Conservation (phyloP, 805 yeast species). For the Candida nemodendra region DNA sequence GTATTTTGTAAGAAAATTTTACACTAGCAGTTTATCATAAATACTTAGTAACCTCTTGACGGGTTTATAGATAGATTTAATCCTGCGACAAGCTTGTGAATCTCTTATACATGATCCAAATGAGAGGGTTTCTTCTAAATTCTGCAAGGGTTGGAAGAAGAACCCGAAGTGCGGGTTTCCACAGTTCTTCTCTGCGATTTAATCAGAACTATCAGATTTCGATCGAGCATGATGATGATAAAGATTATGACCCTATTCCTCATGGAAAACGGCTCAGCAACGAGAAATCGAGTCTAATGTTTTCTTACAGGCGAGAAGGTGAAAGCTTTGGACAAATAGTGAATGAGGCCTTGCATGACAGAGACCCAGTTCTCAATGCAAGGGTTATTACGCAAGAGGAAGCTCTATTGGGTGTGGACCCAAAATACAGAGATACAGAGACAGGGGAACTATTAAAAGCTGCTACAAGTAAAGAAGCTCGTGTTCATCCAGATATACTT, state of each 20-base stretch:
- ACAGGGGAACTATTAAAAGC: constrained; percentile 37
- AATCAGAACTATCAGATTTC: constrained; percentile 11
- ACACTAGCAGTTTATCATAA: no score
- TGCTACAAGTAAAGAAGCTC: constrained; percentile 45
- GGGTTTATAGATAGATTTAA: no score
- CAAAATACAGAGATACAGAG: constrained; percentile 32
- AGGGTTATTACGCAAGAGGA: constrained; percentile 40
- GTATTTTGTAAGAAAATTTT: no score
- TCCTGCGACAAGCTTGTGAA: no score
- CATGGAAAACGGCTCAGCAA: constrained; percentile 20
- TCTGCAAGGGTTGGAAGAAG: no score
- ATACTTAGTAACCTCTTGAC: no score
- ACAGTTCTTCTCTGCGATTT: no score
- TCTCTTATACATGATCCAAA: no score
- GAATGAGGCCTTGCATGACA: constrained; percentile 35
- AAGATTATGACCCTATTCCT: constrained; percentile 13
- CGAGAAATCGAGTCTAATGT: constrained; percentile 29
- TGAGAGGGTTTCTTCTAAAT: no score
- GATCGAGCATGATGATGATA: constrained; percentile 27
- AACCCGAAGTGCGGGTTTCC: no score
- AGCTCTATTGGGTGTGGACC: constrained; percentile 30
- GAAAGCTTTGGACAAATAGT: constrained; percentile 45
- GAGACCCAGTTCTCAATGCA: constrained; percentile 31
- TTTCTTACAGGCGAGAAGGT: constrained; percentile 37
- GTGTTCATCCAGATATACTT: constrained; percentile 58